These are phyloP conservation scores for Podospora appendiculata DNA, from an alignment of 495 filamentous ascomycete species.

Conservation along the genomic window DNA sequence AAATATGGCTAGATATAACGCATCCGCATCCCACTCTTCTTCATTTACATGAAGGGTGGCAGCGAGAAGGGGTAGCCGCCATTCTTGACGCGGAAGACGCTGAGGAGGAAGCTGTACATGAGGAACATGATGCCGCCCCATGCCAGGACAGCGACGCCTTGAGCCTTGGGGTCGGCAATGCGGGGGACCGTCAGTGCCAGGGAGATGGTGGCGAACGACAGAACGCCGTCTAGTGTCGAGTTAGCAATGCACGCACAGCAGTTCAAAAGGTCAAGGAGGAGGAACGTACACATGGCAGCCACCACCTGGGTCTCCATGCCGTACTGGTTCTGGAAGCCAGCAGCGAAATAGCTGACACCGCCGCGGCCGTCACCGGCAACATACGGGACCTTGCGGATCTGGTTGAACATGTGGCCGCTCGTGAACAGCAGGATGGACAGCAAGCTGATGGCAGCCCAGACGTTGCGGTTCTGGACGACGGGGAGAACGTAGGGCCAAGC, in stretches of 20 bases:
- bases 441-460: slow-evolving; percentile 88
- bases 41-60: slow-evolving; percentile 64
- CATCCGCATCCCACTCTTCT: background rate
- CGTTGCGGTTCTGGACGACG: slow-evolving; percentile 77
- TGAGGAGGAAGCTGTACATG: slow-evolving; percentile 90
- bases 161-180: slow-evolving; percentile 65
- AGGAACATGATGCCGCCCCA: slow-evolving; percentile 74
- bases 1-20: background rate
- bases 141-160: slow-evolving; percentile 73
- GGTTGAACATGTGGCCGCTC: slow-evolving; percentile 98
- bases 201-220: slow-evolving; percentile 84
- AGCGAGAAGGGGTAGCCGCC: slow-evolving; percentile 90
- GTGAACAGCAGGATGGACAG: slow-evolving; percentile 92
- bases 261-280: background rate
- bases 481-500: slow-evolving; percentile 82
- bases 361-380: slow-evolving; percentile 79
- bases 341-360: slow-evolving; percentile 85
- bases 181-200: slow-evolving; percentile 87
- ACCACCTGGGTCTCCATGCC: slow-evolving; percentile 95
- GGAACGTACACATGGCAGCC: slow-evolving; percentile 79
- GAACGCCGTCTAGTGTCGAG: slow-evolving; percentile 63
- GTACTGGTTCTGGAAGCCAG: slow-evolving; percentile 90
- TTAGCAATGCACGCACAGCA: slow-evolving; percentile 12
- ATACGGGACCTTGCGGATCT: slow-evolving; percentile 96
- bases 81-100: slow-evolving; percentile 91